Evolutionary conservation across 345 rosid genomes (phyloP), one percentile per base, ranked within the genome.

Genomic region (Ceriops tagal): DNA sequence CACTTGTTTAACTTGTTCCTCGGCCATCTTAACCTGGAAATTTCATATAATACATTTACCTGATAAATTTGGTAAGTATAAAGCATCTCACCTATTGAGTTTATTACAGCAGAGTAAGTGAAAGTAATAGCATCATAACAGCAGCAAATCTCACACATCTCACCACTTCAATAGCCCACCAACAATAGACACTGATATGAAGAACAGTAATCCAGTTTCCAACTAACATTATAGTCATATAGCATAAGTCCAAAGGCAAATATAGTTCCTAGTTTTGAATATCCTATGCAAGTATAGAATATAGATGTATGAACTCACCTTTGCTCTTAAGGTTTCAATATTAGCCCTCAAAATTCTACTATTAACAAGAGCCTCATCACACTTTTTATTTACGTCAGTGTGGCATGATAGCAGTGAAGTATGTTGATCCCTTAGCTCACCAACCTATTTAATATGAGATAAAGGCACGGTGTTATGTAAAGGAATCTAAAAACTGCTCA

Each of bases 11-110:
- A 93, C 96, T 5, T 92, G 92, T 81, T 95, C 99, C 83, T 95
- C 97, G 15, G 93, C 99, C 97, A 95, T 92, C 84, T 92, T 92
- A 53, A 95, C 97, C 97, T 93, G 84, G 37, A 84, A 75, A 30
- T 64, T 69, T 76, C 60, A 69, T 20, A 75, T 61, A 20, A 46
- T 57, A 72, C 27, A 37, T 68, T 3, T 63, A 60, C 77, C 66
- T 62, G 3, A 67, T 37, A 64, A 65, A 68, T 37, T 46, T 53
- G 28, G 60, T 30, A 53, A 70, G 66, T 62, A 35, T 26, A 64
- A 71, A 60, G 62, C 20, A 53, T 65, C 53, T 71, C 43, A 57
- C 47, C 52, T 26, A 72, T 28, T 62, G 55, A 35, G 61, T 2
- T 8, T 39, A 34, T 21, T 20, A 56, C 26, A 27, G 52, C 26